Evolutionary conservation across 495 filamentous ascomycete species (phyloP).

Genomic region (Parathielavia appendiculata): DNA sequence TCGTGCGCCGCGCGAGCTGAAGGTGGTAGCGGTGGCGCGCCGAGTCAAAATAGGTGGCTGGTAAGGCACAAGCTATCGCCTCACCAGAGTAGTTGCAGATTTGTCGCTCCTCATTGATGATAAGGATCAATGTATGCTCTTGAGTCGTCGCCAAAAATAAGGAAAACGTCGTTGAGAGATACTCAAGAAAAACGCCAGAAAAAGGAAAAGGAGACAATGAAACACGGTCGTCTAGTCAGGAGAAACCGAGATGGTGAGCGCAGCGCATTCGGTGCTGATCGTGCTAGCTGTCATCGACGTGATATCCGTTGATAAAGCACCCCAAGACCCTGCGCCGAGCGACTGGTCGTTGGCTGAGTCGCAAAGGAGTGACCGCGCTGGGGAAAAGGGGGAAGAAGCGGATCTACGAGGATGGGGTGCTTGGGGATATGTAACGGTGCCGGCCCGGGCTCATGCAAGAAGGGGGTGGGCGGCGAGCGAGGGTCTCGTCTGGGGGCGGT

Average conservation of each 20-base stretch:
- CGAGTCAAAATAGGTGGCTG: slow-evolving; percentile 24
- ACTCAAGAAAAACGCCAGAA: neutral
- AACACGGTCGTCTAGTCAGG: slow-evolving; percentile 16
- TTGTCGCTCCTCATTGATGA: neutral
- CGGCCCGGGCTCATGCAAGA: slow-evolving; percentile 12
- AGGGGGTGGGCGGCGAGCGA: neutral
- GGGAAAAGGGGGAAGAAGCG: slow-evolving; percentile 24
- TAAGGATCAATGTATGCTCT: neutral
- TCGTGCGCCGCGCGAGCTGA: slow-evolving; percentile 1
- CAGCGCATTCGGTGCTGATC: slow-evolving; percentile 11
- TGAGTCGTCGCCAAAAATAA: neutral
- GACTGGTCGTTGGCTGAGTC: slow-evolving; percentile 28
- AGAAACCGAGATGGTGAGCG: slow-evolving; percentile 11
- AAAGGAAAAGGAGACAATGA: slow-evolving; percentile 9
- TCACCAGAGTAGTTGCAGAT: neutral
- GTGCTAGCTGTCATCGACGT: slow-evolving; percentile 12
- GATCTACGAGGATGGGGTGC: slow-evolving; percentile 24
- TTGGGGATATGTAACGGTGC: slow-evolving; percentile 26
- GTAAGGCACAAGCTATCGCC: slow-evolving; percentile 6
- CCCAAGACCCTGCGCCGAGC: slow-evolving; percentile 32
- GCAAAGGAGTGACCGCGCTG: slow-evolving; percentile 36
- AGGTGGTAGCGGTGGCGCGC: neutral
- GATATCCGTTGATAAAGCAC: slow-evolving; percentile 14
- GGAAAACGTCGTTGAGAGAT: neutral
- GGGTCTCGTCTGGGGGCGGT: slow-evolving; percentile 2